These are phyloP conservation scores for Alternaria postmessia DNA, from an alignment of 2,329 filamentous ascomycete genomes.

Conservation along the genomic window DNA sequence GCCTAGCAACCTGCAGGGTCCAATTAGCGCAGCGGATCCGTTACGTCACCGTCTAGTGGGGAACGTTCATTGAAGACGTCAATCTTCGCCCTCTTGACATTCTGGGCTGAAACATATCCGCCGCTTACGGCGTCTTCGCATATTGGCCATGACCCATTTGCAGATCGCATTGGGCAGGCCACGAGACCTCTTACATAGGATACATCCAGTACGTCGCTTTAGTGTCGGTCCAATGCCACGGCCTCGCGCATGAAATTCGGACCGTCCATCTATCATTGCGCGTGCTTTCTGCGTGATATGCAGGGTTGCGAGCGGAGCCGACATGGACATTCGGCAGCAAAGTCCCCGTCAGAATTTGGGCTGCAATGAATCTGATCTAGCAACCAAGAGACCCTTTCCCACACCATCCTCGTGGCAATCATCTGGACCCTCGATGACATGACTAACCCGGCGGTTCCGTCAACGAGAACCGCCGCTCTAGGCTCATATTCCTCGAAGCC, in stretches of 20 bases:
- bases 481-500: background rate
- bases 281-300: background rate
- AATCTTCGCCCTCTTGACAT: slow-evolving; percentile 17
- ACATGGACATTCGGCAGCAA: background rate
- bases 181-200: slow-evolving; percentile 28
- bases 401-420: slow-evolving; percentile 1
- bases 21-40: slow-evolving; percentile 15
- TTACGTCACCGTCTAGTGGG: slow-evolving; percentile 32
- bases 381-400: background rate
- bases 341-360: background rate
- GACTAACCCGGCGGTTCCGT: background rate
- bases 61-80: slow-evolving; percentile 12
- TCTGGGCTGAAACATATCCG: slow-evolving; percentile 29
- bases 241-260: slow-evolving; percentile 2
- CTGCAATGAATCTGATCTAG: background rate
- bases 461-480: background rate
- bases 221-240: background rate
- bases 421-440: background rate
- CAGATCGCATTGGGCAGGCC: slow-evolving; percentile 23
- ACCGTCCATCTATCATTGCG: background rate
- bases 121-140: slow-evolving; percentile 24
- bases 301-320: background rate
- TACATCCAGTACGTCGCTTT: background rate
- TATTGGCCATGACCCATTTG: slow-evolving; percentile 12
- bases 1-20: slow-evolving; percentile 24